Conservation (phyloP, 192 early-diverging fungal species). For the Backusella australiensis region DNA sequence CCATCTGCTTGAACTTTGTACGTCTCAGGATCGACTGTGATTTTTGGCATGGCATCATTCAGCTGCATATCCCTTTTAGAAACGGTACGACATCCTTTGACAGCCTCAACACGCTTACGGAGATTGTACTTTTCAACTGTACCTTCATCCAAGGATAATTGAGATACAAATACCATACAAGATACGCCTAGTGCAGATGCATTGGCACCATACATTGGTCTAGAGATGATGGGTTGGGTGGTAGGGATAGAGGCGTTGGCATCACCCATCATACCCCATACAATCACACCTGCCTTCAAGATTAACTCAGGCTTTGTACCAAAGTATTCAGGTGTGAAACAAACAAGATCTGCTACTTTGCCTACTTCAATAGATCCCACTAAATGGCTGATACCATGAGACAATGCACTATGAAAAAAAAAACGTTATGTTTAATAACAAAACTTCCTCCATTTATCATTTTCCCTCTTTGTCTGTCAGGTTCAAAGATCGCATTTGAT, state of each 20-base stretch:
- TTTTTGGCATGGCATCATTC: slow-evolving; percentile 73
- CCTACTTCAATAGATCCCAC: slow-evolving; percentile 93
- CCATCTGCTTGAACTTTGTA: slow-evolving; percentile 87
- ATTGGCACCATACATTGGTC: slow-evolving; percentile 84
- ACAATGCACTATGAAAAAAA: slow-evolving; percentile 63
- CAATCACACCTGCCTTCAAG: slow-evolving; percentile 88
- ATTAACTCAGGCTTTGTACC: slow-evolving; percentile 85
- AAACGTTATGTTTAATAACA: neutral
- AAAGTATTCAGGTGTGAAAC: slow-evolving; percentile 84
- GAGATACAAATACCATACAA: slow-evolving; percentile 82
- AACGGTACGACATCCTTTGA: slow-evolving; percentile 74
- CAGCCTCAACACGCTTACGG: slow-evolving; percentile 65
- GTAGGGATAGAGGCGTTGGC: slow-evolving; percentile 96
- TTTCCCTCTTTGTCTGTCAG: neutral
- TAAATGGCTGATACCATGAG: slow-evolving; percentile 82
- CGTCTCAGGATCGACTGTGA: slow-evolving; percentile 90
- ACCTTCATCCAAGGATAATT: slow-evolving; percentile 63
- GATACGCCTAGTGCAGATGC: slow-evolving; percentile 57
- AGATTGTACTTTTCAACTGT: slow-evolving; percentile 58
- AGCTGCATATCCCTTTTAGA: slow-evolving; percentile 87
- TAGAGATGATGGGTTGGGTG: slow-evolving; percentile 80
- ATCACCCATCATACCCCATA: slow-evolving; percentile 86
- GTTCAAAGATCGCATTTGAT: neutral
- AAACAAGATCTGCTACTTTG: slow-evolving; percentile 91
- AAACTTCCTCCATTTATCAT: neutral